phyloP scores from a whole-genome alignment of 345 rosid species.

The Eucalyptus pumila region DNA sequence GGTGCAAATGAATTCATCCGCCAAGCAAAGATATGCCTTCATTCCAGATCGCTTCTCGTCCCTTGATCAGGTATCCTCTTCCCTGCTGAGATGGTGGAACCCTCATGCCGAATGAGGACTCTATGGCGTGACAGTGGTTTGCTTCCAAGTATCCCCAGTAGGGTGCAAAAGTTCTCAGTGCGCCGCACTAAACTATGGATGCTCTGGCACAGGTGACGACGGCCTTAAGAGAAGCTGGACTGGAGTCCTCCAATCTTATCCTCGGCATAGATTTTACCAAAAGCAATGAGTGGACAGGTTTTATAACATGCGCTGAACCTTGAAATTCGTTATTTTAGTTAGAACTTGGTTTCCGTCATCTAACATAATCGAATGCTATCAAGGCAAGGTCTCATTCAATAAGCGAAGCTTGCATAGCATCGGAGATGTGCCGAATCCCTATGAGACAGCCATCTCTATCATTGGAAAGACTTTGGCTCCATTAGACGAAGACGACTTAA shows the following conservation, averaged over 20 bases:
- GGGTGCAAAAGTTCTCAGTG: neutral
- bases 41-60: slow-evolving; percentile 27
- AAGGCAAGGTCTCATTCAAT: slow-evolving; percentile 64
- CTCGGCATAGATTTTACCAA: slow-evolving; percentile 97
- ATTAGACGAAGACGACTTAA: slow-evolving; percentile 93
- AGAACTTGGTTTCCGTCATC: neutral
- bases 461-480: slow-evolving; percentile 85
- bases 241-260: slow-evolving; percentile 94
- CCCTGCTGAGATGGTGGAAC: neutral
- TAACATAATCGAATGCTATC: neutral
- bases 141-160: neutral
- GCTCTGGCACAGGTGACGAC: slow-evolving; percentile 47
- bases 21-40: slow-evolving; percentile 13
- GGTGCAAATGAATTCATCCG: neutral
- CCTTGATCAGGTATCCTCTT: slow-evolving; percentile 13
- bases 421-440: slow-evolving; percentile 64
- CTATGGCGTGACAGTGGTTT: neutral
- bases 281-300: slow-evolving; percentile 89
- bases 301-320: neutral
- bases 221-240: slow-evolving; percentile 78
- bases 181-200: neutral
- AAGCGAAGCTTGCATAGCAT: slow-evolving; percentile 69
- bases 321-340: neutral
- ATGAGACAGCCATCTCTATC: slow-evolving; percentile 87
- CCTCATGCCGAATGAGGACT: neutral